A percentile compares a stretch with the other conserved stretches of the same genome.
Evolutionary conservation across 257 asterid genomes (phyloP).

Genomic region (Datura wrightii): DNA sequence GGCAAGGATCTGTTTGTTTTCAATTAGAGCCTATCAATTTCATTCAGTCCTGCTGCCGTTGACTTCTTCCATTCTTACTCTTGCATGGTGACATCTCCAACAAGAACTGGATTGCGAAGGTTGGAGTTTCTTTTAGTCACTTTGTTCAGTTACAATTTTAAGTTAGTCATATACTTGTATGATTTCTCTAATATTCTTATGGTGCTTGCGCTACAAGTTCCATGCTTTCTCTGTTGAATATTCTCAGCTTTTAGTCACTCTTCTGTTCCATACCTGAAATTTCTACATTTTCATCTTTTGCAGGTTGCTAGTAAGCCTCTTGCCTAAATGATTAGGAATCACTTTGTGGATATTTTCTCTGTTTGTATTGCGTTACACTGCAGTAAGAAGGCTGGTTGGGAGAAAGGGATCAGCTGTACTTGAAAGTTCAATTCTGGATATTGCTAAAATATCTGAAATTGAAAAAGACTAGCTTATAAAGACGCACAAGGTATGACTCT

Average conservation of each 20-base stretch:
- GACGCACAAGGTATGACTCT: constrained; percentile 75
- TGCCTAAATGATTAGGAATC: constrained; percentile 68
- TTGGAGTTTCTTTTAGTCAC: too few species aligned
- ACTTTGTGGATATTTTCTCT: constrained; percentile 86
- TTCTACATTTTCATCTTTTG: too few species aligned
- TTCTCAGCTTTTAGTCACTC: too few species aligned
- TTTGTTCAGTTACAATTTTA: too few species aligned
- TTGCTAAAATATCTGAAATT: constrained; percentile 77
- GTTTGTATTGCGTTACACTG: constrained; percentile 88
- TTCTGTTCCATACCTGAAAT: too few species aligned
- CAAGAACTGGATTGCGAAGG: too few species aligned
- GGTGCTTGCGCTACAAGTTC: too few species aligned
- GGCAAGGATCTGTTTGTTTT: constrained; percentile 78
- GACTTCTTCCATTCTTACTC: constrained; percentile 57
- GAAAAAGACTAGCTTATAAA: constrained; percentile 88
- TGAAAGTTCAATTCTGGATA: constrained; percentile 7
- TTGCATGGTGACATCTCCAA: too few species aligned
- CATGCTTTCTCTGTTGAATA: too few species aligned
- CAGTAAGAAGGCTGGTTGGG: constrained; percentile 74
- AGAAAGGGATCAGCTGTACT: constrained; percentile 25
- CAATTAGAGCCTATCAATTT: constrained; percentile 76
- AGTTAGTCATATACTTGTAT: too few species aligned
- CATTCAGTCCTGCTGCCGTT: constrained; percentile 84
- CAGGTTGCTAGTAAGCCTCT: constrained; percentile 59
- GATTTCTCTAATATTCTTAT: too few species aligned